Conservation (phyloP, 305 asterid species). For the Fraxinus baroniana region DNA sequence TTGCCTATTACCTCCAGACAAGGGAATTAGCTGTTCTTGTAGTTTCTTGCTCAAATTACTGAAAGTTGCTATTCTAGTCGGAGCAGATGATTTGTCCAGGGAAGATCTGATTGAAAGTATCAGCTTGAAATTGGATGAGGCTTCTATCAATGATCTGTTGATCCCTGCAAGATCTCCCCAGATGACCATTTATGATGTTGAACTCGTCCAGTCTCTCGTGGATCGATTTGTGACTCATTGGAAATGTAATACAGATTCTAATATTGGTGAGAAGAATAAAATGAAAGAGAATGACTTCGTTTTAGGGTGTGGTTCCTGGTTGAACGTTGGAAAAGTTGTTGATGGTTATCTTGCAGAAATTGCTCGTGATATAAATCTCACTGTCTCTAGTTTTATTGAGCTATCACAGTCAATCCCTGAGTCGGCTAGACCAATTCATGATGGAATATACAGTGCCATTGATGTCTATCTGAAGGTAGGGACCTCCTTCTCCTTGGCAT, state of each 20-base stretch:
- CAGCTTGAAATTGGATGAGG: slow-evolving; percentile 72
- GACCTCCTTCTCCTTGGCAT: neutral
- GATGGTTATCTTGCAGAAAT: slow-evolving; percentile 68
- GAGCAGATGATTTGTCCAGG: slow-evolving; percentile 58
- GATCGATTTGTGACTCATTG: slow-evolving; percentile 50
- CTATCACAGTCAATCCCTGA: slow-evolving; percentile 66
- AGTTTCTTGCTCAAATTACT: slow-evolving; percentile 75
- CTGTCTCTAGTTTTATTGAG: slow-evolving; percentile 49
- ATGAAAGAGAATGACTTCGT: slow-evolving; percentile 43
- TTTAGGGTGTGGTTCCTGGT: slow-evolving; percentile 63
- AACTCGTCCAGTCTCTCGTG: slow-evolving; percentile 61
- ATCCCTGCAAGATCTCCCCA: slow-evolving; percentile 73
- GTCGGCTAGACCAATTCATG: slow-evolving; percentile 74
- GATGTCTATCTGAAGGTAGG: slow-evolving; percentile 67
- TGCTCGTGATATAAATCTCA: slow-evolving; percentile 62
- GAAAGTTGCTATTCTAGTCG: slow-evolving; percentile 70
- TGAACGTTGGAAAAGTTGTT: slow-evolving; percentile 66
- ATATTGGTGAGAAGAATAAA: slow-evolving; percentile 31
- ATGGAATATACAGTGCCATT: slow-evolving; percentile 68
- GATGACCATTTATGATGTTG: slow-evolving; percentile 59
- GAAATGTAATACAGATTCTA: slow-evolving; percentile 30
- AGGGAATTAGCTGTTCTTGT: slow-evolving; percentile 59
- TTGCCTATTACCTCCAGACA: slow-evolving; percentile 73
- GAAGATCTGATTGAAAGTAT: slow-evolving; percentile 57
- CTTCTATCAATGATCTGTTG: slow-evolving; percentile 62